phyloP scores from a whole-genome alignment of 2,329 filamentous ascomycete genomes.

The Fusarium mexicanum region DNA sequence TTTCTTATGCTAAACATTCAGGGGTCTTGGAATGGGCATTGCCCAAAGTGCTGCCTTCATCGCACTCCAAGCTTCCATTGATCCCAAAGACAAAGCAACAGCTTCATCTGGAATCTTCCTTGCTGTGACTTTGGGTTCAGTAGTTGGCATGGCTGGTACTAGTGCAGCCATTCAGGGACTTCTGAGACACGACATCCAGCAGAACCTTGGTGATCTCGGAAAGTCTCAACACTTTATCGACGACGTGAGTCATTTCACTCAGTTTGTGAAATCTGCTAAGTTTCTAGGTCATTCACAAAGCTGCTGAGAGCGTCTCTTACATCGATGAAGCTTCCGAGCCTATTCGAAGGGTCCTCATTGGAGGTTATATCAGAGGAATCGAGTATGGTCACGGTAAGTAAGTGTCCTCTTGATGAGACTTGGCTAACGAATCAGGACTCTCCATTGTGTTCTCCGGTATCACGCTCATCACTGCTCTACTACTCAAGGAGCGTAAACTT shows the following conservation, averaged over 20 bases:
- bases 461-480: neutral
- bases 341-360: slow-evolving; percentile 8
- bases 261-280: neutral
- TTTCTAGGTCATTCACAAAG: slow-evolving; percentile 24
- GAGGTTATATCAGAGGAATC: slow-evolving; percentile 29
- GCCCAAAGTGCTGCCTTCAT: slow-evolving; percentile 55
- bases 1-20: neutral
- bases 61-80: slow-evolving; percentile 50
- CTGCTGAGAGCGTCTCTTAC: slow-evolving; percentile 29
- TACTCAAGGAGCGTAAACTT: neutral
- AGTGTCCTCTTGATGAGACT: fast-evolving
- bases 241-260: neutral
- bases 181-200: slow-evolving; percentile 14
- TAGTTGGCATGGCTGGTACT: slow-evolving; percentile 51
- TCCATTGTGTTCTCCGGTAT: neutral
- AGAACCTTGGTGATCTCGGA: slow-evolving; percentile 14
- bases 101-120: slow-evolving; percentile 55
- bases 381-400: slow-evolving; percentile 30
- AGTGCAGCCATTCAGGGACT: slow-evolving; percentile 46
- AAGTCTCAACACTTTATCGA: slow-evolving; percentile 7
- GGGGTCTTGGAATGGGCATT: slow-evolving; percentile 51
- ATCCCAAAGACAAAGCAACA: slow-evolving; percentile 50
- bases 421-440: neutral
- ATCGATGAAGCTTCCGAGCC: slow-evolving; percentile 29
- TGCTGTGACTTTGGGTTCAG: slow-evolving; percentile 45